These are phyloP conservation scores for Begonia peltatifolia DNA, from an alignment of 306 rosid species.

Conservation along the genomic window DNA sequence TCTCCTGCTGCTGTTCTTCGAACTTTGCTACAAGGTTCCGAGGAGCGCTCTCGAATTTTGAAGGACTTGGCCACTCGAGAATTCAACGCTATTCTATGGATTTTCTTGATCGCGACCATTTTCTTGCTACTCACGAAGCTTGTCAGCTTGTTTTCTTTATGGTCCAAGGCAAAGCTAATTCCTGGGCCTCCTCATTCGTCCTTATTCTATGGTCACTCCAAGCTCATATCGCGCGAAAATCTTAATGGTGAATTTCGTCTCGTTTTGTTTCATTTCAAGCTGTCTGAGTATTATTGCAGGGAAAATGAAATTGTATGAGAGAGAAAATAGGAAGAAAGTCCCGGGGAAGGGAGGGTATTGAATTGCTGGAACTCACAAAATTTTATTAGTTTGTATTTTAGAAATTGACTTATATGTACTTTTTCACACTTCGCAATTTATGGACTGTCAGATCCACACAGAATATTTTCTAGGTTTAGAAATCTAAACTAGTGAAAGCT, in stretches of 20 bases:
- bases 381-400: too few relatives aligned
- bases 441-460: neutral
- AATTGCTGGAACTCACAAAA: too few relatives aligned
- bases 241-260: conserved; percentile 26
- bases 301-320: too few relatives aligned
- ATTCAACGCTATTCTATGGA: conserved; percentile 67
- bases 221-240: conserved; percentile 34
- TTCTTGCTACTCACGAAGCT: conserved; percentile 27
- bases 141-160: conserved; percentile 19
- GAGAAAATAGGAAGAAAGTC: too few relatives aligned
- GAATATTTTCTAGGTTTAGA: neutral
- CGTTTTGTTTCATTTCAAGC: neutral
- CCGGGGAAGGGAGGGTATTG: too few relatives aligned
- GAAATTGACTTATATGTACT: too few relatives aligned
- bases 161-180: conserved; percentile 28
- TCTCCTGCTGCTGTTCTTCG: conserved; percentile 17
- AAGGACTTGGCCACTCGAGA: conserved; percentile 44
- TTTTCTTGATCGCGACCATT: conserved; percentile 32
- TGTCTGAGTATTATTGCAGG: neutral
- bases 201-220: conserved; percentile 34
- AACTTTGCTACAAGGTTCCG: conserved; percentile 16
- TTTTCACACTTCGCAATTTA: neutral
- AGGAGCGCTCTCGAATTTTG: conserved; percentile 16
- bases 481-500: too few relatives aligned
- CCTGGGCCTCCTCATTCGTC: conserved; percentile 57